A percentile compares a stretch with the other conserved stretches of the same genome.
Conservation (phyloP, 2,329 filamentous ascomycete species). For the Colletotrichum siamense region DNA sequence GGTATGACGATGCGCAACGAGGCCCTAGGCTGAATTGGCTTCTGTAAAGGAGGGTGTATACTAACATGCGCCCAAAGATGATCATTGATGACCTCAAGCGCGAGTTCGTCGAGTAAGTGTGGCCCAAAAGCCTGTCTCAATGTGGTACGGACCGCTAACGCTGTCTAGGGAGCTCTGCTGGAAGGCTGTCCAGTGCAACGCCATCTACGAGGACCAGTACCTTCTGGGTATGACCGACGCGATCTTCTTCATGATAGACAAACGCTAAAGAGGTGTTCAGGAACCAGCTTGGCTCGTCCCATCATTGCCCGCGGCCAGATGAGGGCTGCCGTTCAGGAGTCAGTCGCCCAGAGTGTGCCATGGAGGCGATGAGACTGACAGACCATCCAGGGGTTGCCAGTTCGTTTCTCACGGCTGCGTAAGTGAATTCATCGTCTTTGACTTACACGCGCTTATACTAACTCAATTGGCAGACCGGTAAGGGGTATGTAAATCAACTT, state of each 20-base stretch:
- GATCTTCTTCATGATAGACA: neutral
- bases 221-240: conserved; percentile 43
- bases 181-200: conserved; percentile 70
- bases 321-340: conserved; percentile 26
- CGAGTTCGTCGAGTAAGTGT: conserved; percentile 68
- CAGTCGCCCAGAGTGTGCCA: neutral
- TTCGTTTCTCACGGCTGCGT: conserved; percentile 54
- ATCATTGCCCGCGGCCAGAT: conserved; percentile 71
- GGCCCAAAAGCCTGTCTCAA: neutral
- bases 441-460: neutral
- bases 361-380: neutral
- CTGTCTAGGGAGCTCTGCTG: conserved; percentile 67
- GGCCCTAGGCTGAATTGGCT: neutral
- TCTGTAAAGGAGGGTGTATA: neutral
- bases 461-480: conserved; percentile 4
- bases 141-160: neutral
- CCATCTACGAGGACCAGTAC: conserved; percentile 62
- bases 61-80: conserved; percentile 34
- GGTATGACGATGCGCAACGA: neutral
- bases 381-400: conserved; percentile 32
- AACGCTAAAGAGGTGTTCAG: conserved; percentile 23
- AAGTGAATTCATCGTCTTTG: conserved; percentile 9
- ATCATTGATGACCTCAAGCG: conserved; percentile 66
- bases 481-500: neutral
- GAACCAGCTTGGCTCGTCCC: conserved; percentile 67